These are phyloP conservation scores for Lotus japonicus DNA, from an alignment of 306 rosid genomes.

Conservation along the genomic window DNA sequence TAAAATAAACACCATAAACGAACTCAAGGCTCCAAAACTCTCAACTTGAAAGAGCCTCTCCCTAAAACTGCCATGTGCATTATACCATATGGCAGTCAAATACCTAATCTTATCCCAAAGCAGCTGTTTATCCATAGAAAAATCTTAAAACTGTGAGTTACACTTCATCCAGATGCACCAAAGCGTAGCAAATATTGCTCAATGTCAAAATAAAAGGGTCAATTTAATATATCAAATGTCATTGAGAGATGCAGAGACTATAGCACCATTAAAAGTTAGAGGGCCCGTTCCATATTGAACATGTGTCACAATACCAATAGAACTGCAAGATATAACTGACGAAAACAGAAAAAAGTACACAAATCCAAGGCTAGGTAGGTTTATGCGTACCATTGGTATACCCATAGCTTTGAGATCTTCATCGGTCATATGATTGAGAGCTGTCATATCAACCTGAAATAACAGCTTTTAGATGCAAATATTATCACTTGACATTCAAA, in stretches of 20 bases:
- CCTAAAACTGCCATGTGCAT: too few species aligned
- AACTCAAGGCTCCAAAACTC: too few species aligned
- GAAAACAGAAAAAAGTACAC: background rate
- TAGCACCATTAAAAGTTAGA: background rate
- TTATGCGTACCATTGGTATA: constrained; percentile 77
- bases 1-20: background rate
- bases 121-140: too few species aligned
- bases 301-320: background rate
- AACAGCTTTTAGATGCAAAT: constrained; percentile 14
- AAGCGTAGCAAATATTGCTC: background rate
- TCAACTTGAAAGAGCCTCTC: too few species aligned
- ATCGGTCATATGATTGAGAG: constrained; percentile 92
- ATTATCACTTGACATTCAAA: background rate
- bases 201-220: background rate
- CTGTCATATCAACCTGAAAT: constrained; percentile 95
- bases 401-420: constrained; percentile 98
- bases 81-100: too few species aligned
- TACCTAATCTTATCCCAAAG: too few species aligned
- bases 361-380: background rate
- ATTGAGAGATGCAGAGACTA: background rate
- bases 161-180: background rate
- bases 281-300: background rate
- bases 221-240: background rate
- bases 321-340: background rate
- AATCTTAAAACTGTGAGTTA: background rate